phyloP scores from a whole-genome alignment of 2,329 filamentous ascomycete genomes.

The Pseudogymnoascus sp. region DNA sequence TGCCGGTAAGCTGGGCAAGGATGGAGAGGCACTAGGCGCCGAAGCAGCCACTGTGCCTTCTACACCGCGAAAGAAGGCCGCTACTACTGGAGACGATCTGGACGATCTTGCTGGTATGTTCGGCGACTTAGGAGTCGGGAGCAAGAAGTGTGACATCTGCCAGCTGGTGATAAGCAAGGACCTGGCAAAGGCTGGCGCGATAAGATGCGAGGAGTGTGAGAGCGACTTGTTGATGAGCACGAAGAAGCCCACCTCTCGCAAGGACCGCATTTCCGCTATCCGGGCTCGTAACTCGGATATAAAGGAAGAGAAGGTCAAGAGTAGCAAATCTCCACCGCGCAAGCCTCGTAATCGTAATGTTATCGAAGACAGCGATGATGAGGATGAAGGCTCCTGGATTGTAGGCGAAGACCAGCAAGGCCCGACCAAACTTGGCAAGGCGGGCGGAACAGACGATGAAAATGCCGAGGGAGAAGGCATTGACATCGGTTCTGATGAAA shows the following conservation, averaged over 20 bases:
- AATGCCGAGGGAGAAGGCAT: slow-evolving; percentile 82
- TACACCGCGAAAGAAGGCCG: slow-evolving; percentile 33
- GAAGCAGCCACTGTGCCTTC: slow-evolving; percentile 29
- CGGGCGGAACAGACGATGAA: slow-evolving; percentile 80
- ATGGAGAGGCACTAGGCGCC: slow-evolving; percentile 73
- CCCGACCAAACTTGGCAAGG: slow-evolving; percentile 57
- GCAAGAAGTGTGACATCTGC: slow-evolving; percentile 29
- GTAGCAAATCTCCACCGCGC: slow-evolving; percentile 36
- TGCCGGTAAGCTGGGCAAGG: slow-evolving; percentile 74
- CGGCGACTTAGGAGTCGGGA: slow-evolving; percentile 57
- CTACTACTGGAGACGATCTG: slow-evolving; percentile 53
- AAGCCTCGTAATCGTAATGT: slow-evolving; percentile 46
- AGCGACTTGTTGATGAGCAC: slow-evolving; percentile 57
- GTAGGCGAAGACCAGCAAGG: slow-evolving; percentile 60
- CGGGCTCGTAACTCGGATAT: slow-evolving; percentile 27
- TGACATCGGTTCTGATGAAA: slow-evolving; percentile 56
- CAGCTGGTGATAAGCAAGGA: slow-evolving; percentile 25
- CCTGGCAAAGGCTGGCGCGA: slow-evolving; percentile 33
- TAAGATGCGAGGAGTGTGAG: slow-evolving; percentile 66
- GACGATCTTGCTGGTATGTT: slow-evolving; percentile 82
- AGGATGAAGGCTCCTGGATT: slow-evolving; percentile 67
- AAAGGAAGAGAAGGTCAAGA: slow-evolving; percentile 10
- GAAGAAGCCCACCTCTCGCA: slow-evolving; percentile 31
- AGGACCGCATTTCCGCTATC: slow-evolving; percentile 18
- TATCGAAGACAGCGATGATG: slow-evolving; percentile 58